Base-by-base conservation (phyloP, 345 rosid genomes). In the Lepidium didymum region DNA sequence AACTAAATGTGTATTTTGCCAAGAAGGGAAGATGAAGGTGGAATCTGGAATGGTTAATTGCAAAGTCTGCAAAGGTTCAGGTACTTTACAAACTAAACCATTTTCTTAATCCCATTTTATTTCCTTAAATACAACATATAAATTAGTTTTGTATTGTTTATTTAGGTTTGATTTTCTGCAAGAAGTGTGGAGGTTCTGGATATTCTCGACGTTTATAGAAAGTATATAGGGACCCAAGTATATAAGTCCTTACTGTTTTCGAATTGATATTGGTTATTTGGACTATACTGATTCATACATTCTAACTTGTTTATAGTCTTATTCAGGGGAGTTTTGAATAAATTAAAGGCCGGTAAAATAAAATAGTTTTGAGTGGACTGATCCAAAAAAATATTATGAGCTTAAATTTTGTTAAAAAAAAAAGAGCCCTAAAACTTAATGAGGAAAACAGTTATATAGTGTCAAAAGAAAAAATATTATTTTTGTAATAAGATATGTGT, bases 21-120 rank as follows among this genome's bases (percentile, higher is more conserved):
- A 67, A 36, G 72, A 81, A 60, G 96, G 96, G 37, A 90, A 88
- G 83, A 92, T 92, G 98, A 92, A 88, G 80, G 81, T 82, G 53
- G 96, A 88, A 74, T 77, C 84, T 0, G 87, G 98, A 23, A 55
- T 77, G 75, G 85, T 88, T 34, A 81, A 85, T 41, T 92, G 96
- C 66, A 87, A 74, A 76, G 96, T 90, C 31, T 90, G 96, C 86
- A 92, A 83, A 74, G 98, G 98, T 67, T 91, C 96, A 88, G 96
- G 98, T 92, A 81, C 36, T 38, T 29, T 12, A 19, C 9, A 47
- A 16, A 64, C 42, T 31, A 18, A 62, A 56, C 60, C 66, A 38
- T 43, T 56, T 29, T 7, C 43, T 16, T 18, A 31, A 45, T 11
- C 53, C 11, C 2, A 19, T 61, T 61, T 16, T 36, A 35, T 14